A percentile compares a stretch with the other conserved stretches of the same genome.
Conservation (phyloP, 2,329 filamentous ascomycete genomes). For the Aspergillus ustus region DNA sequence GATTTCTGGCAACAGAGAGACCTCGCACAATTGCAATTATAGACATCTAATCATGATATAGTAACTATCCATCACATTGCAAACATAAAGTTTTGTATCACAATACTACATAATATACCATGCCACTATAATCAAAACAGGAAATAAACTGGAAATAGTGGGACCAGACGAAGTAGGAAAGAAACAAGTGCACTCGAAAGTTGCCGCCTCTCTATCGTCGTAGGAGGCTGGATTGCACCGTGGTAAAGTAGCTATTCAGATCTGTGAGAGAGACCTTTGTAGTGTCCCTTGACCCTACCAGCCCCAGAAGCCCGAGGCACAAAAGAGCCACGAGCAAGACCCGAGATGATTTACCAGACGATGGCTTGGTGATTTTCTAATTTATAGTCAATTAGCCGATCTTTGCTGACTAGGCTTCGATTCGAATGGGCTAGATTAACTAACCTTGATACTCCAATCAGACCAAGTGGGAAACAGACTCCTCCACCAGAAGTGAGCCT, state of each 20-base stretch:
- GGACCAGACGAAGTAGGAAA: no score
- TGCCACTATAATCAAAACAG: no score
- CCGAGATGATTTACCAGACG: background rate
- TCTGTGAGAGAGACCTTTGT: no score
- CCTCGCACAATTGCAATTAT: no score
- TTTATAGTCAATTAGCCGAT: background rate
- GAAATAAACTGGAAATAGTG: no score
- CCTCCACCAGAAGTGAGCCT: constrained; percentile 33
- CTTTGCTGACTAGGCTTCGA: background rate
- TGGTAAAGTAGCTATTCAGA: background rate
- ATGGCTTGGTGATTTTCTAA: background rate
- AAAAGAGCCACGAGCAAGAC: background rate
- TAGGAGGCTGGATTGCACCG: background rate
- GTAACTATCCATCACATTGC: no score
- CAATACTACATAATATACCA: no score
- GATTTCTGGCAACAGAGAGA: no score
- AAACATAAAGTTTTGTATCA: no score
- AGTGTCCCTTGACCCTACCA: background rate
- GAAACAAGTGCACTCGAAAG: no score
- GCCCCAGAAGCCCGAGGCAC: background rate
- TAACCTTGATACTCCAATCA: constrained; percentile 26
- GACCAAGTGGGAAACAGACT: constrained; percentile 34
- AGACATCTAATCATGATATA: no score
- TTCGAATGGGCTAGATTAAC: background rate
- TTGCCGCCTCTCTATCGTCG: background rate